Conservation (phyloP, 495 filamentous ascomycete genomes). For the Aspergillus wentii region DNA sequence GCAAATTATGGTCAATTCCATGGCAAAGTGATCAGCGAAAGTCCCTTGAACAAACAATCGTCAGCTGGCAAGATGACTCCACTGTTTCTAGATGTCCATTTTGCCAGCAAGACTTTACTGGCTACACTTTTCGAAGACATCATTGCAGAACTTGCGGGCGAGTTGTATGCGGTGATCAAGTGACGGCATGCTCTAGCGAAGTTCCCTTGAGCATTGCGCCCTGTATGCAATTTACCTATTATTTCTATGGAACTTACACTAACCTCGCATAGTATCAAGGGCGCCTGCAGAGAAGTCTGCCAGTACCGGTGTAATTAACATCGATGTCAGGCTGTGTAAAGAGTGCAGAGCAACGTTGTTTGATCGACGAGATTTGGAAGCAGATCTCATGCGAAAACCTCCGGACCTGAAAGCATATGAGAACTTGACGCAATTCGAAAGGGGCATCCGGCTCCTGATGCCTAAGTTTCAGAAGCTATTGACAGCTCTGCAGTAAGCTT, state of each 20-base stretch:
- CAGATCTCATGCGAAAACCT: constrained; percentile 61
- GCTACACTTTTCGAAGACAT: constrained; percentile 84
- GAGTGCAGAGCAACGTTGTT: constrained; percentile 85
- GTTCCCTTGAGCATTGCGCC: constrained; percentile 72
- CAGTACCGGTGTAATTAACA: constrained; percentile 47
- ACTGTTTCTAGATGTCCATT: constrained; percentile 79
- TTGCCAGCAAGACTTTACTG: constrained; percentile 89
- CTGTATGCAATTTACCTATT: constrained; percentile 44
- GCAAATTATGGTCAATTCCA: constrained; percentile 53
- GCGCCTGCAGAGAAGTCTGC: constrained; percentile 55
- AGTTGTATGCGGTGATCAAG: constrained; percentile 84
- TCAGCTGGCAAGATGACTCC: constrained; percentile 92
- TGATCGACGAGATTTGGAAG: constrained; percentile 74
- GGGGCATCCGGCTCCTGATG: constrained; percentile 76
- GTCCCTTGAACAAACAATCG: constrained; percentile 80
- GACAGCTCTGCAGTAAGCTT: constrained; percentile 54
- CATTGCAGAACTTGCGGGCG: constrained; percentile 91
- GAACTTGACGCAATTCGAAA: constrained; percentile 82
- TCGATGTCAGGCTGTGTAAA: constrained; percentile 88
- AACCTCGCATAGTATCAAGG: constrained; percentile 34
- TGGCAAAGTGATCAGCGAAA: constrained; percentile 65
- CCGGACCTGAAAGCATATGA: constrained; percentile 79
- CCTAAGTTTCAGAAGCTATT: constrained; percentile 85
- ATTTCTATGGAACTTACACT: constrained; percentile 10
- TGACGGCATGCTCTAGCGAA: constrained; percentile 80